phyloP scores from a whole-genome alignment of 345 rosid genomes.

The rapeseed (Brassica napus) region DNA sequence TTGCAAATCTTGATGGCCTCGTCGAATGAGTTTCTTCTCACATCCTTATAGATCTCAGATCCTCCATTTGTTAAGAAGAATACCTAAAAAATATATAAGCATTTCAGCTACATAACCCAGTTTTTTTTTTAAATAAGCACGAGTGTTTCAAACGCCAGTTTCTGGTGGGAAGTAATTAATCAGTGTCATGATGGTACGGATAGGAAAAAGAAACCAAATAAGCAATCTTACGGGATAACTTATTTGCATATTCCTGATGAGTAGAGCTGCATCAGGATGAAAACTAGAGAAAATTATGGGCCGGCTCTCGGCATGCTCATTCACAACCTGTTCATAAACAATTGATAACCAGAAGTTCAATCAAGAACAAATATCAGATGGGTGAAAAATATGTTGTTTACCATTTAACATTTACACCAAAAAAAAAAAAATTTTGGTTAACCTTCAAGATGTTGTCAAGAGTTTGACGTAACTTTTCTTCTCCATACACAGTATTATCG shows the following conservation, averaged over 20 bases:
- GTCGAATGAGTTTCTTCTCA: conserved; percentile 60
- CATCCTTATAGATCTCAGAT: conserved; percentile 49
- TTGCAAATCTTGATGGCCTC: conserved; percentile 62
- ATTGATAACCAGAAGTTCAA: not conserved
- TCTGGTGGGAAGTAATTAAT: not conserved
- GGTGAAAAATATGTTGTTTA: conserved; percentile 17
- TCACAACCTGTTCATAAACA: conserved; percentile 45
- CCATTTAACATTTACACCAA: not conserved
- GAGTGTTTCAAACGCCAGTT: not conserved
- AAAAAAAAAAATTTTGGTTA: conserved; percentile 6
- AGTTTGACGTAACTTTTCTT: conserved; percentile 45
- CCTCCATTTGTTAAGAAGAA: conserved; percentile 74
- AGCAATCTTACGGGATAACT: conserved; percentile 50
- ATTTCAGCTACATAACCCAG: not conserved
- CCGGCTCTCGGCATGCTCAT: conserved; percentile 45
- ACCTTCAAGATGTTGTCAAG: conserved; percentile 51
- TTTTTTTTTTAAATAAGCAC: not conserved
- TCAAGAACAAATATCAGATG: not conserved
- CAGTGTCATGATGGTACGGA: not conserved
- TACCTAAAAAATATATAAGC: conserved; percentile 43
- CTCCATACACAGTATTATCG: conserved; percentile 51
- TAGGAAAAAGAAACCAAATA: conserved; percentile 23
- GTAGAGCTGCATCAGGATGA: conserved; percentile 65
- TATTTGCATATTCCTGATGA: conserved; percentile 52
- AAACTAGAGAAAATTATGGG: conserved; percentile 61